These are phyloP conservation scores for Hura crepitans DNA, from an alignment of 441 rosid species.

Conservation along the genomic window DNA sequence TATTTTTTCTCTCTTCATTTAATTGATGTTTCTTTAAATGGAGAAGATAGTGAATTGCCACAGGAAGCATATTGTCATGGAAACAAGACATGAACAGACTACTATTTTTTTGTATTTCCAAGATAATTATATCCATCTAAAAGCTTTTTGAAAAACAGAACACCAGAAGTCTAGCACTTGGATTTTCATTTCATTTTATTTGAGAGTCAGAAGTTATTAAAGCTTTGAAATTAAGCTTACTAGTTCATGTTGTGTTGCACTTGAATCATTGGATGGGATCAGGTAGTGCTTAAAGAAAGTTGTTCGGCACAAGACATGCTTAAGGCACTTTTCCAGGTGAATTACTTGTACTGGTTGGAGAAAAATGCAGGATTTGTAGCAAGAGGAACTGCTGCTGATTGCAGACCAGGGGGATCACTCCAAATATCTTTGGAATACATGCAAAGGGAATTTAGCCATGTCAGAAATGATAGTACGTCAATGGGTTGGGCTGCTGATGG, in stretches of 20 bases:
- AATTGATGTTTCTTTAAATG: neutral
- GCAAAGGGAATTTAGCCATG: conserved; percentile 75
- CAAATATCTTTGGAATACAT: conserved; percentile 75
- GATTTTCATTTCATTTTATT: neutral
- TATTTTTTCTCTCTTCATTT: neutral
- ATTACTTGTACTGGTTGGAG: conserved; percentile 89
- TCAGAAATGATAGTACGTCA: conserved; percentile 58
- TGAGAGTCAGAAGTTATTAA: conserved; percentile 2
- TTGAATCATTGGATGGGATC: conserved; percentile 24
- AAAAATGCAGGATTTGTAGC: conserved; percentile 79
- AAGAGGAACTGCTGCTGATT: conserved; percentile 47
- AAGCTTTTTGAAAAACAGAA: neutral
- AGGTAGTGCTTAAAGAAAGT: conserved; percentile 88
- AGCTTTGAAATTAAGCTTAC: neutral
- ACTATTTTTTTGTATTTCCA: neutral
- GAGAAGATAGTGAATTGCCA: neutral
- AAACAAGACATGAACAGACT: neutral
- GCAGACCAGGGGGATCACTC: conserved; percentile 68
- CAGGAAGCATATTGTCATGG: neutral
- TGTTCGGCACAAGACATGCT: conserved; percentile 82
- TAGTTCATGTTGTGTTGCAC: neutral
- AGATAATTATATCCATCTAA: neutral
- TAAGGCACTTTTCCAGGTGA: conserved; percentile 84
- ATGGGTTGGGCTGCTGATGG: conserved; percentile 83
- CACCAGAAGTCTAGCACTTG: neutral